A percentile compares a stretch with the other conserved stretches of the same genome.
Conservation (phyloP, 768 basidiomycete species). For the Boletus rex-veris region DNA sequence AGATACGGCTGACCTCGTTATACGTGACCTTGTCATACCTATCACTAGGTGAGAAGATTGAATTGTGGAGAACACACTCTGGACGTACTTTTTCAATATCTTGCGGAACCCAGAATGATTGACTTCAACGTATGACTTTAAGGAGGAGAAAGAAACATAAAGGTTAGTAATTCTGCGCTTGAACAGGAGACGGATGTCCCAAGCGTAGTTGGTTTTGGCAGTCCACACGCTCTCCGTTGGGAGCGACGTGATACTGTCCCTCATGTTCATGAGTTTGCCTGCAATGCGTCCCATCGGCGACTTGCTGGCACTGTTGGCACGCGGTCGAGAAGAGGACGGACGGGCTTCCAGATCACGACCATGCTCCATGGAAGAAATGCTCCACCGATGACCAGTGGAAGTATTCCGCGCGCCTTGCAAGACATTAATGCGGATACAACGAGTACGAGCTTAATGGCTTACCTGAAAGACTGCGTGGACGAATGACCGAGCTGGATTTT, state of each 20-base stretch:
- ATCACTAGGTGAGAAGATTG: neutral
- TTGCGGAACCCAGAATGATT: slow-evolving; percentile 94
- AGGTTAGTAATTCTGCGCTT: slow-evolving; percentile 85
- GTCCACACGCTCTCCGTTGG: slow-evolving; percentile 66
- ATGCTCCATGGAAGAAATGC: slow-evolving; percentile 48
- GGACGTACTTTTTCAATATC: slow-evolving; percentile 87
- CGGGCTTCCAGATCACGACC: slow-evolving; percentile 34
- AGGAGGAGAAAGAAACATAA: slow-evolving; percentile 70
- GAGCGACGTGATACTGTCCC: slow-evolving; percentile 48
- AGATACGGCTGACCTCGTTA: slow-evolving; percentile 44
- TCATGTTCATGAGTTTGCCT: slow-evolving; percentile 48
- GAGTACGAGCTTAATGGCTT: neutral
- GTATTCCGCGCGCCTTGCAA: slow-evolving; percentile 11
- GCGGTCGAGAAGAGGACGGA: slow-evolving; percentile 19
- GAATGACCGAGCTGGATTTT: slow-evolving; percentile 29
- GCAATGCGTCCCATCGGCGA: slow-evolving; percentile 42
- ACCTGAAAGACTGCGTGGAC: slow-evolving; percentile 26
- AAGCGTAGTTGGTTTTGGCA: slow-evolving; percentile 73
- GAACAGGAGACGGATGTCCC: slow-evolving; percentile 78
- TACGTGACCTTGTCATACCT: slow-evolving; percentile 95
- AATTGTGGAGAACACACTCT: neutral
- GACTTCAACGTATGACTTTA: slow-evolving; percentile 85
- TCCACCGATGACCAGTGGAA: slow-evolving; percentile 26
- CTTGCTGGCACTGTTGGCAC: slow-evolving; percentile 23
- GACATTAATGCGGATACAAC: neutral